These are phyloP conservation scores for Malus asiatica DNA, from an alignment of 306 rosid genomes.

Conservation along the genomic window DNA sequence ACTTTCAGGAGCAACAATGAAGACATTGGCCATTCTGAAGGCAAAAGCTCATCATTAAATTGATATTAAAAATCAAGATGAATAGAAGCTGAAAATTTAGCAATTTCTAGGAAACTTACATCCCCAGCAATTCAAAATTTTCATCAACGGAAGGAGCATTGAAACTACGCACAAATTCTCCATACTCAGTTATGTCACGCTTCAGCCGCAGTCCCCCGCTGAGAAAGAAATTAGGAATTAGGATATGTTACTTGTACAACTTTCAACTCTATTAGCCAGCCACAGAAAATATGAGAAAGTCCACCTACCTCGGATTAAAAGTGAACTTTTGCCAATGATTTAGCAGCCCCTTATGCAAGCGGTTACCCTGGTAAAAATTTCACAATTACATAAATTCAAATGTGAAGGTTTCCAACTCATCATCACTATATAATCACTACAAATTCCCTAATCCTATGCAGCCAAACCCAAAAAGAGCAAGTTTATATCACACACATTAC, in stretches of 20 bases:
- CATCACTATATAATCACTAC: neutral
- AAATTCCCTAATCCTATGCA: neutral
- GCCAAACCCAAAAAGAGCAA: neutral
- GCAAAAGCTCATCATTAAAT: conserved; percentile 24
- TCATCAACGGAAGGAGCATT: conserved; percentile 88
- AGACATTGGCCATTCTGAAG: conserved; percentile 92
- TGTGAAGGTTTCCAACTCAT: neutral
- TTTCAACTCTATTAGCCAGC: neutral
- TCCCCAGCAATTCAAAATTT: conserved; percentile 90
- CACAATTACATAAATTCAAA: conserved; percentile 18
- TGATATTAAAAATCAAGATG: neutral
- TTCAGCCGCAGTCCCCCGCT: conserved; percentile 95
- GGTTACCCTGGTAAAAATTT: conserved; percentile 58
- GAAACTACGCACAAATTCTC: conserved; percentile 92
- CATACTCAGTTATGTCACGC: conserved; percentile 99
- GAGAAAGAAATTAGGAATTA: conserved; percentile 9
- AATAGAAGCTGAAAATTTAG: conserved; percentile 1
- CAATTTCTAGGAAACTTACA: conserved; percentile 50
- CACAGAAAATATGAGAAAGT: conserved; percentile 20
- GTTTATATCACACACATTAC: neutral
- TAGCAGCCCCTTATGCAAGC: conserved; percentile 83
- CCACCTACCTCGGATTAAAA: conserved; percentile 86
- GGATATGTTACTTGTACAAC: neutral
- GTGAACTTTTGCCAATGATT: conserved; percentile 93
- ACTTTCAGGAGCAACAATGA: conserved; percentile 98